These are phyloP conservation scores for Chondrostereum purpureum DNA, from an alignment of 1,284 basidiomycete genomes.

Conservation along the genomic window DNA sequence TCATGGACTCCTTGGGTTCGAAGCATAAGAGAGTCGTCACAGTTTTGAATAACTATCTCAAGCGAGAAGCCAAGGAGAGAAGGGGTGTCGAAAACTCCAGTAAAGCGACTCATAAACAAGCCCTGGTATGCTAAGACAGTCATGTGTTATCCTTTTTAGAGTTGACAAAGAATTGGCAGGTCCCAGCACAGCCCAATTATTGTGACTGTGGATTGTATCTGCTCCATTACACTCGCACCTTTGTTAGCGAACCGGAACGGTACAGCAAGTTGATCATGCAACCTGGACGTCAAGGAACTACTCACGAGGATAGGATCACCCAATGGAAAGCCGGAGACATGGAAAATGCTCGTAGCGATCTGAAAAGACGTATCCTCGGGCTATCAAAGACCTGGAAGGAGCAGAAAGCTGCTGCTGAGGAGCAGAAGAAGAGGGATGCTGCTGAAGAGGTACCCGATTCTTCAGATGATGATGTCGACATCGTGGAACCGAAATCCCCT, in stretches of 20 bases:
- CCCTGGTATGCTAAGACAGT: conserved; percentile 31
- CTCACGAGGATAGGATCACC: conserved; percentile 27
- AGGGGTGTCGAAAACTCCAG: conserved; percentile 39
- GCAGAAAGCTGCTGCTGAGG: conserved; percentile 26
- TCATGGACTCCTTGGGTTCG: conserved; percentile 80
- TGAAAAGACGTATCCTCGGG: conserved; percentile 25
- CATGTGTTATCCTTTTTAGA: conserved; percentile 3
- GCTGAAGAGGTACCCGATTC: conserved; percentile 4
- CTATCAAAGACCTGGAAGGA: conserved; percentile 39
- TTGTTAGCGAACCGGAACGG: conserved; percentile 51
- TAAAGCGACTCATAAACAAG: conserved; percentile 36
- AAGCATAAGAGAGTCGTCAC: conserved; percentile 60
- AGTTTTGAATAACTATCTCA: conserved; percentile 65
- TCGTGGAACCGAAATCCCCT: conserved; percentile 12
- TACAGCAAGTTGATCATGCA: conserved; percentile 35
- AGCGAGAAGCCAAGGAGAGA: conserved; percentile 79
- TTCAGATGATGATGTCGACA: conserved; percentile 17
- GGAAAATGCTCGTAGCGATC: conserved; percentile 26
- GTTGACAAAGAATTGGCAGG: conserved; percentile 43
- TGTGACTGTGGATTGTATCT: conserved; percentile 85
- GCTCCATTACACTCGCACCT: conserved; percentile 71
- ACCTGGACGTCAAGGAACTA: conserved; percentile 21
- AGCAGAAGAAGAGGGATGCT: conserved; percentile 25
- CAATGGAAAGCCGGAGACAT: conserved; percentile 44
- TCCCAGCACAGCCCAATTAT: conserved; percentile 76